phyloP scores from a whole-genome alignment of 2,329 filamentous ascomycete species.

The Sporothrix inflata region DNA sequence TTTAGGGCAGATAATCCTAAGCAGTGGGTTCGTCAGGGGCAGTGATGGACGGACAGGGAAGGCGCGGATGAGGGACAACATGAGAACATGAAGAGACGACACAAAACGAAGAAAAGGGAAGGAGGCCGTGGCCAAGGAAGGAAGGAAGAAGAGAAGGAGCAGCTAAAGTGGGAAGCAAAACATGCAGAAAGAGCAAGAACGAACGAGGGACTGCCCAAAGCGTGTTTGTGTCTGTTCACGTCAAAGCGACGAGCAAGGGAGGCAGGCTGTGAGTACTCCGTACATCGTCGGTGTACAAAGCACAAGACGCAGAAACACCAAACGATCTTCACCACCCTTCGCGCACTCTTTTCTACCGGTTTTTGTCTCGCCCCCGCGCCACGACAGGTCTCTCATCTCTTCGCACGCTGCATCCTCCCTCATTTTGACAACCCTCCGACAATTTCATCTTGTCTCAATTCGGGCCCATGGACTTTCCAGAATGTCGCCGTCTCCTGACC shows the following conservation, averaged over 20 bases:
- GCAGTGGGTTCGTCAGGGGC: conserved; percentile 3
- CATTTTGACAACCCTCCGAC: neutral
- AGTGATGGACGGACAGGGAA: neutral
- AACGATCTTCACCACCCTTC: neutral
- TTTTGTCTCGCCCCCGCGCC: neutral
- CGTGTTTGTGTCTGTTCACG: neutral
- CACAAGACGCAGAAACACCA: conserved; percentile 12
- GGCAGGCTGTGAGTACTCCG: neutral
- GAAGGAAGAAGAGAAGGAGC: neutral
- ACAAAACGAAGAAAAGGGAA: neutral
- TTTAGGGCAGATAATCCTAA: neutral
- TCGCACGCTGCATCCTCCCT: neutral
- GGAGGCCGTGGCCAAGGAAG: neutral
- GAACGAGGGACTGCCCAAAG: neutral
- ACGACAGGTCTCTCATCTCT: conserved; percentile 22
- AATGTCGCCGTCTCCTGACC: conserved; percentile 4
- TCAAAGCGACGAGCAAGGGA: conserved; percentile 1
- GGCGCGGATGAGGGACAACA: neutral
- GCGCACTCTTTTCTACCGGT: neutral
- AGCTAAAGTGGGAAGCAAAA: neutral
- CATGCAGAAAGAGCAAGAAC: neutral
- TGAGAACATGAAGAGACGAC: neutral
- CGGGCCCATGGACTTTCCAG: conserved; percentile 1
- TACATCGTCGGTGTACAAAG: neutral
- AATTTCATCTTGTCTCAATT: conserved; percentile 10